Base-by-base conservation (phyloP, 2,329 filamentous ascomycete genomes). In the Albophoma yamanashiensis region DNA sequence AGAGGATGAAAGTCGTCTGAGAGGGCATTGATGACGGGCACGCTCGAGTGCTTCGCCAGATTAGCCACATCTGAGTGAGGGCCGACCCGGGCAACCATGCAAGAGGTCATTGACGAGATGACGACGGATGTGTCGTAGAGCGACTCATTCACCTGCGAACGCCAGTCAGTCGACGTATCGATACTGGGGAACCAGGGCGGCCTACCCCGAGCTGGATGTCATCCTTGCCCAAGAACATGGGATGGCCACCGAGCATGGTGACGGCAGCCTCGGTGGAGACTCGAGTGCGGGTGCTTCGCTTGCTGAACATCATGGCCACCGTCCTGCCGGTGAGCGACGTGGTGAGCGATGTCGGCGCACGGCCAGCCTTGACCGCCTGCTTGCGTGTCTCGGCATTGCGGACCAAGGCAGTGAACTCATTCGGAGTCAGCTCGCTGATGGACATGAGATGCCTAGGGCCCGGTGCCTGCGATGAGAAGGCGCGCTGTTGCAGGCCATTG, bases 251-350 rank as follows among this genome's bases (percentile, higher is more conserved):
- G 79, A 99, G 83, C 62, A 90, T 79, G n/a, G 88, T 84, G 43
- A 97, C 87, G 15, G 94, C 94, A 9, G 89, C 89, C 78, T 99
- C 94, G 1, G 92, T 97, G 1, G 92, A 96, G 39, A 99, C 88
- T 63, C 94, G 87, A 15, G 94, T 99, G 62, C 94, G 85, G 15
- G 94, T 99, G 68, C 89, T 95, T 66, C 92, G 87, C 78, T 99
- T 99, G 81, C 83, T 95, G 80, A 99, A 99, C 81, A 95, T 91
- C 86, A 99, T 89, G 65, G 94, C 93, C 39, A 99, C 84, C 0
- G 92, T 92, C 74, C 91, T 86, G 58, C 91, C 89, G 0, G 82
- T 75, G 63, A 99, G 77, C 14, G 83, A 78, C 47, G 81, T 80
- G 59, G 81, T 77, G 59, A 95, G 77, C 52, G 79, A 76, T 57